Percentiles rank a stretch among this genome's conserved stretches.
These are phyloP conservation scores for Xylaria sp. DNA, from an alignment of 495 filamentous ascomycete species.

Conservation along the genomic window DNA sequence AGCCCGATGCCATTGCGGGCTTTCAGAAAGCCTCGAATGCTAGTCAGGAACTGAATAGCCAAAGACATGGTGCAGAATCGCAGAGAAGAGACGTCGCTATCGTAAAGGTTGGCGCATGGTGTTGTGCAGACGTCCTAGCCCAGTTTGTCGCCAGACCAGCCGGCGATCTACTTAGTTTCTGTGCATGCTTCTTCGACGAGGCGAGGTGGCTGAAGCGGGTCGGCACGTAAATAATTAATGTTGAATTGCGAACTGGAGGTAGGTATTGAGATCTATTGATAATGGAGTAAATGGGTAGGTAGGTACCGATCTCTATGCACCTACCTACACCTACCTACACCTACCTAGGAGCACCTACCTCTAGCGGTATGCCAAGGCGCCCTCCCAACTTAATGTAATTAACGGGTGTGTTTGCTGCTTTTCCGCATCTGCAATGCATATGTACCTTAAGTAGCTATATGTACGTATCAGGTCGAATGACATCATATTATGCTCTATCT, in stretches of 20 bases:
- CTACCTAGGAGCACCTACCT: no score
- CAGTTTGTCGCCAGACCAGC: constrained; percentile 7
- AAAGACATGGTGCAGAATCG: constrained; percentile 43
- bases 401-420: no score
- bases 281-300: neutral
- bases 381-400: no score
- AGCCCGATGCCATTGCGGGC: constrained; percentile 49
- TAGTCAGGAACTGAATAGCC: constrained; percentile 47
- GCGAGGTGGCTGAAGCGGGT: neutral
- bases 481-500: no score
- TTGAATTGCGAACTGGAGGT: neutral
- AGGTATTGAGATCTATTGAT: neutral
- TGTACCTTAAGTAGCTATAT: no score
- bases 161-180: neutral
- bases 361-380: no score
- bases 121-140: neutral
- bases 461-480: no score
- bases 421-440: no score
- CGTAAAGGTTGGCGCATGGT: constrained; percentile 15
- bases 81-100: constrained; percentile 13
- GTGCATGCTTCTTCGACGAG: neutral
- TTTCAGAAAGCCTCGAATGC: constrained; percentile 49
- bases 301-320: no score
- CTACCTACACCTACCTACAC: no score
- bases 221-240: neutral